These are phyloP conservation scores for Elsinoe arachidis DNA, from an alignment of 2,329 filamentous ascomycete species.

Conservation along the genomic window DNA sequence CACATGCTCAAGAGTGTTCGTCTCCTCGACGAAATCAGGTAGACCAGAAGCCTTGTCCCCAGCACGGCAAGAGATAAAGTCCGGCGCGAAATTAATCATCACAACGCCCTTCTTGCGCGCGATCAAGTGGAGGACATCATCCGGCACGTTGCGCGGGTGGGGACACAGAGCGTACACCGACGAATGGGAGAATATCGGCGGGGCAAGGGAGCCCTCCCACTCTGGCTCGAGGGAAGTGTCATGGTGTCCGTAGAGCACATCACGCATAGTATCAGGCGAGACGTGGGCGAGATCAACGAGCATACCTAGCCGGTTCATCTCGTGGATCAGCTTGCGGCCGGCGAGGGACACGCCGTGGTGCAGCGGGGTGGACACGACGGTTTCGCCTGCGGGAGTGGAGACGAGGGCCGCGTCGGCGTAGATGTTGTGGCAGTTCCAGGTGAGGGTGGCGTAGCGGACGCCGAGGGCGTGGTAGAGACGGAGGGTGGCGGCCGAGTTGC, in stretches of 20 bases:
- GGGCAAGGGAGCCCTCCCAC: conserved; percentile 67
- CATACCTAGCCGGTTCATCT: conserved; percentile 94
- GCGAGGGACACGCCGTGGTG: conserved; percentile 65
- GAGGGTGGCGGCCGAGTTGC: conserved; percentile 69
- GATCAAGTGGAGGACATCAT: conserved; percentile 70
- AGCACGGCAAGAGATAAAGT: conserved; percentile 66
- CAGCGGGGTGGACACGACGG: conserved; percentile 42
- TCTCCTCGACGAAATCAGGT: conserved; percentile 57
- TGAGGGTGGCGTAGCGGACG: conserved; percentile 79
- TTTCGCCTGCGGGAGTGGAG: conserved; percentile 35
- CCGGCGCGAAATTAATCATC: conserved; percentile 83
- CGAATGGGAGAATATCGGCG: conserved; percentile 83
- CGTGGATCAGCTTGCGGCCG: conserved; percentile 61
- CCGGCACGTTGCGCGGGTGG: conserved; percentile 83
- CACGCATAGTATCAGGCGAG: conserved; percentile 71
- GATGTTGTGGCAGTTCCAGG: conserved; percentile 86
- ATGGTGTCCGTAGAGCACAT: conserved; percentile 49
- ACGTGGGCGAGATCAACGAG: conserved; percentile 84
- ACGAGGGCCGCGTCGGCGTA: conserved; percentile 79
- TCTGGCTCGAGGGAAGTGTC: conserved; percentile 40
- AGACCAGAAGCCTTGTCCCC: conserved; percentile 51
- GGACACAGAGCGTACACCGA: conserved; percentile 73
- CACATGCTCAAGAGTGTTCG: conserved; percentile 68
- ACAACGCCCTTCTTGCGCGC: conserved; percentile 66
- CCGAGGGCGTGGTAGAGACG: conserved; percentile 69